A percentile compares a stretch with the other conserved stretches of the same genome.
Conservation (phyloP, 257 asterid species). For the Anisodus acutangulus region DNA sequence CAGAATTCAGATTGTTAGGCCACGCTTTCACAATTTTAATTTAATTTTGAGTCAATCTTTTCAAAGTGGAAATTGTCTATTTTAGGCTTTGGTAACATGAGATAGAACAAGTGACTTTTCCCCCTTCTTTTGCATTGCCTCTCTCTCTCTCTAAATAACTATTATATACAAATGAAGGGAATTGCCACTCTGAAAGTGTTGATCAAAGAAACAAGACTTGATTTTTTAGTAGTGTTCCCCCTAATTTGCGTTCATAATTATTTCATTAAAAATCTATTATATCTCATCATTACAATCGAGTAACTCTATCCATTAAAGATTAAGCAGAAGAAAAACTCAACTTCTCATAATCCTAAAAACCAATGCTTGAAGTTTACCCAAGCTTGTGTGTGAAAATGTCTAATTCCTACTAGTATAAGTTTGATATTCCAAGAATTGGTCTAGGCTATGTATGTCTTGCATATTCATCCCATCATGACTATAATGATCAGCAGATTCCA, state of each 20-base stretch:
- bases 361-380: background rate
- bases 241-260: background rate
- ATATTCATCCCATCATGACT: background rate
- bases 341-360: background rate
- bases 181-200: no score
- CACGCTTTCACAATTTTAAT: background rate
- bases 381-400: background rate
- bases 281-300: background rate
- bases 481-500: slow-evolving; percentile 16
- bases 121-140: background rate
- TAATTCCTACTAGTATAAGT: background rate
- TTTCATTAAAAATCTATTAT: background rate
- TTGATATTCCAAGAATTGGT: background rate
- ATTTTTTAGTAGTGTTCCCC: no score
- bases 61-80: background rate
- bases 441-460: slow-evolving; percentile 15
- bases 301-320: background rate
- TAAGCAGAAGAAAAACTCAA: background rate
- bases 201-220: no score
- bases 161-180: background rate
- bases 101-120: background rate
- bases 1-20: background rate
- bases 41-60: background rate
- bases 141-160: background rate
- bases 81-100: background rate